A percentile compares a stretch with the other conserved stretches of the same genome.
Evolutionary conservation across 148 eudicot genomes (phyloP).

Genomic region (Rhododendron molle): DNA sequence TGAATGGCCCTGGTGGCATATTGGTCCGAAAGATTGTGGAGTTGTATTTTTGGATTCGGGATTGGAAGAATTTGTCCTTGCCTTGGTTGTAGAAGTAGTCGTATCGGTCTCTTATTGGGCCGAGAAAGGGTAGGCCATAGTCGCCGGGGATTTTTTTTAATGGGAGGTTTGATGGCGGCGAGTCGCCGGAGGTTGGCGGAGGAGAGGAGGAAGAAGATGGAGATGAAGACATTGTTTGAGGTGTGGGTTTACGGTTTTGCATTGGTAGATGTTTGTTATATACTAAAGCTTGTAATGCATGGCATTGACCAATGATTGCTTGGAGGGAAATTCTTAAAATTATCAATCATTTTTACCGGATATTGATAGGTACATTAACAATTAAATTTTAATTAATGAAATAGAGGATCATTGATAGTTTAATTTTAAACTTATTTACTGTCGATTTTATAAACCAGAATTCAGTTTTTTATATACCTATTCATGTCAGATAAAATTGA

Average conservation of each 20-base stretch:
- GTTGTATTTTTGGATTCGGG: conserved; percentile 40
- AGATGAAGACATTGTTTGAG: conserved; percentile 4
- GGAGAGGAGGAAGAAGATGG: background rate
- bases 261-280: background rate
- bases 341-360: too few relatives aligned
- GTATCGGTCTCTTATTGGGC: conserved; percentile 36
- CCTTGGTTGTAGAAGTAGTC: conserved; percentile 58
- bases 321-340: too few relatives aligned
- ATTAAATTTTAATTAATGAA: too few relatives aligned
- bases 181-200: background rate
- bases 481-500: too few relatives aligned
- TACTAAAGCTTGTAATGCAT: background rate
- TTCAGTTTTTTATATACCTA: too few relatives aligned
- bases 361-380: too few relatives aligned
- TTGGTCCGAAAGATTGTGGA: conserved; percentile 61
- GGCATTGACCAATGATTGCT: too few relatives aligned
- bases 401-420: too few relatives aligned
- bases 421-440: too few relatives aligned
- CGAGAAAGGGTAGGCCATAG: conserved; percentile 35
- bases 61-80: conserved; percentile 39
- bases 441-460: too few relatives aligned
- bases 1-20: conserved; percentile 73
- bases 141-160: conserved; percentile 36
- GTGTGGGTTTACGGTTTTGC: background rate
- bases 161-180: conserved; percentile 10